Base-by-base conservation (phyloP, 2,329 filamentous ascomycete species). In the Alternaria brassicae region DNA sequence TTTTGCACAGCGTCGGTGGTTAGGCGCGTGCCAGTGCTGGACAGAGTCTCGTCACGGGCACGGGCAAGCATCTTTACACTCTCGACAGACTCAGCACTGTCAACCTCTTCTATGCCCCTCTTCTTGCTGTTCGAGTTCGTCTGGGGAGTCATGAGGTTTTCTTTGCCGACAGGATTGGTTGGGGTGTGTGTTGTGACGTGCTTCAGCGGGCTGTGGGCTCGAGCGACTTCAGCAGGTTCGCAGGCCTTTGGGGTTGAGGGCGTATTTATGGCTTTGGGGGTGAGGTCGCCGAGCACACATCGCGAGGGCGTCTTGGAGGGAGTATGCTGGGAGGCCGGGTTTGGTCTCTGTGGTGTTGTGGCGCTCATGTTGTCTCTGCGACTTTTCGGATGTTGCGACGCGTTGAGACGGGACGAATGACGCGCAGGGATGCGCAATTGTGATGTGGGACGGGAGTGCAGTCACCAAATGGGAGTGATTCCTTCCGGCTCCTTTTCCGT, bases 21-120 rank as follows among this genome's bases (percentile, higher is more conserved):
- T 55, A 74, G 60, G 30, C 64, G 70, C 37, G 61, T 54, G 12
- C 54, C 63, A 36, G 59, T 53, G 28, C 59, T 61, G 13, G 62
- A 49, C 8, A 61, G 51, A 15, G 48, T 58, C 25, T 53, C 58
- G 42, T 67, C 67, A 63, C 69, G 66, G 63, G 59, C 66, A 32
- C 63, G 66, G 53, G 68, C 68, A 47, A 69, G 65, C 63, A 68
- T 68, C 62, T 70, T 73, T 62, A 67, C 65, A 40, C 64, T 58
- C 13, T 67, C 69, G 15, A 68, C 53, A 40, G 64, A 68, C 53
- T 77, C 74, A 17, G 61, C 68, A 53, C 67, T 67, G 21, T 77
- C 76, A 23, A 78, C 74, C 56, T 78, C 73, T 48, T 73, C 58
- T 39, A 79, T 77, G 40, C 69, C 68, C 51, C 77, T 58, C 64